Percentiles rank a stretch among this genome's conserved stretches.
These are phyloP conservation scores for Blastobotrys americana DNA, from an alignment of 805 yeast species.

Conservation along the genomic window DNA sequence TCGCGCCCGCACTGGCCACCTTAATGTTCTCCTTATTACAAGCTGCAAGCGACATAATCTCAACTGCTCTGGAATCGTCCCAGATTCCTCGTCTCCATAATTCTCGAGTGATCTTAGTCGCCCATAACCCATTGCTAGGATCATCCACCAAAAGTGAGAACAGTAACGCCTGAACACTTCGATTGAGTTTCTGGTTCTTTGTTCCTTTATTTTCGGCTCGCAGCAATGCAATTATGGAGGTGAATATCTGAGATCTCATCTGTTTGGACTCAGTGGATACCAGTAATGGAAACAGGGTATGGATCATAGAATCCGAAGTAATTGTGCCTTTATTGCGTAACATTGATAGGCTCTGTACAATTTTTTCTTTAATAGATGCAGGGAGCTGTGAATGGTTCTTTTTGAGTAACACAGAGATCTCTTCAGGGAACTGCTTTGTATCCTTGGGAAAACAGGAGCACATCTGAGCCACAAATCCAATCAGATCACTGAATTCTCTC, in stretches of 20 bases:
- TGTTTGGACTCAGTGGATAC: conserved; percentile 65
- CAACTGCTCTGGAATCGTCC: conserved; percentile 97
- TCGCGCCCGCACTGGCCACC: conserved; percentile 82
- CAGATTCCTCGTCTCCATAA: conserved; percentile 97
- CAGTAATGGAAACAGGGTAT: conserved; percentile 81
- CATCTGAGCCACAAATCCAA: conserved; percentile 89
- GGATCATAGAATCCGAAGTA: conserved; percentile 71
- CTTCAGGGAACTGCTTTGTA: conserved; percentile 77
- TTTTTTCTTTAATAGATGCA: conserved; percentile 84
- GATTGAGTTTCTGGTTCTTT: conserved; percentile 81
- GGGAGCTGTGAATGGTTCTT: conserved; percentile 75
- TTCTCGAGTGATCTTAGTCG: conserved; percentile 89
- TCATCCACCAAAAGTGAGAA: conserved; percentile 80
- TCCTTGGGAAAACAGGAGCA: conserved; percentile 85
- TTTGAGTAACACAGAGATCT: conserved; percentile 57
- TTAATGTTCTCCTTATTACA: conserved; percentile 70
- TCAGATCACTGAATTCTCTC: conserved; percentile 64
- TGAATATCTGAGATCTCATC: conserved; percentile 74
- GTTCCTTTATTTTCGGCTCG: conserved; percentile 83
- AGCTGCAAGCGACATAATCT: conserved; percentile 94
- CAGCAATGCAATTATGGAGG: conserved; percentile 66
- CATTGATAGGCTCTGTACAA: conserved; percentile 83
- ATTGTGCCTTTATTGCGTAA: conserved; percentile 78
- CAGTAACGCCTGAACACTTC: conserved; percentile 84
- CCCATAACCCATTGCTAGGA: conserved; percentile 87